Percentiles rank a stretch among this genome's conserved stretches.
Conservation (phyloP, 441 rosid species). For the Macaranga tanarius region DNA sequence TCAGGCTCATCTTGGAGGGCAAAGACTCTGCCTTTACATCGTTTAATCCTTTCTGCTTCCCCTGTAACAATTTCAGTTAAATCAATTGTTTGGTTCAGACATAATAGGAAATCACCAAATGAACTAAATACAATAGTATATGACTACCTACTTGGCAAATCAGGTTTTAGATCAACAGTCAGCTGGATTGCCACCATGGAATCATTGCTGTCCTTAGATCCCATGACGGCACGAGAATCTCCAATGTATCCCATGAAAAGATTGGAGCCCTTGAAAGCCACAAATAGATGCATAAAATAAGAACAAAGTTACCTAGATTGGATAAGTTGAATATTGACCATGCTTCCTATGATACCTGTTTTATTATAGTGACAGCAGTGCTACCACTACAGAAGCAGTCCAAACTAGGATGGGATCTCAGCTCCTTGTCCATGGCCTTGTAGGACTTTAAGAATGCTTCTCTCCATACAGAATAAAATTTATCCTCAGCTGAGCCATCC, state of each 20-base stretch:
- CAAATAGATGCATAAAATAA: slow-evolving; percentile 20
- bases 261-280: slow-evolving; percentile 56
- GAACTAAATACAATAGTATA: background rate
- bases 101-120: slow-evolving; percentile 7
- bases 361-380: slow-evolving; percentile 84
- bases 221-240: slow-evolving; percentile 93
- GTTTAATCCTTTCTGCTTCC: slow-evolving; percentile 94
- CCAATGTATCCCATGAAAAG: slow-evolving; percentile 95
- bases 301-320: slow-evolving; percentile 8
- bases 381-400: slow-evolving; percentile 99
- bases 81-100: slow-evolving; percentile 15
- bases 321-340: background rate
- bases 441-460: slow-evolving; percentile 85
- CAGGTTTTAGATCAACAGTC: slow-evolving; percentile 93
- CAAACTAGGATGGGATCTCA: slow-evolving; percentile 76
- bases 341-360: slow-evolving; percentile 56
- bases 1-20: slow-evolving; percentile 98
- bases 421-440: slow-evolving; percentile 95
- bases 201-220: slow-evolving; percentile 74
- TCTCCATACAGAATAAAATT: slow-evolving; percentile 63
- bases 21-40: slow-evolving; percentile 94
- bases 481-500: slow-evolving; percentile 63
- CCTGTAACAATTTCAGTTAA: slow-evolving; percentile 39
- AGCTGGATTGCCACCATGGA: slow-evolving; percentile 80
- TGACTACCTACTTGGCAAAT: slow-evolving; percentile 74